phyloP scores from a whole-genome alignment of 345 rosid species.

The Punica granatum region DNA sequence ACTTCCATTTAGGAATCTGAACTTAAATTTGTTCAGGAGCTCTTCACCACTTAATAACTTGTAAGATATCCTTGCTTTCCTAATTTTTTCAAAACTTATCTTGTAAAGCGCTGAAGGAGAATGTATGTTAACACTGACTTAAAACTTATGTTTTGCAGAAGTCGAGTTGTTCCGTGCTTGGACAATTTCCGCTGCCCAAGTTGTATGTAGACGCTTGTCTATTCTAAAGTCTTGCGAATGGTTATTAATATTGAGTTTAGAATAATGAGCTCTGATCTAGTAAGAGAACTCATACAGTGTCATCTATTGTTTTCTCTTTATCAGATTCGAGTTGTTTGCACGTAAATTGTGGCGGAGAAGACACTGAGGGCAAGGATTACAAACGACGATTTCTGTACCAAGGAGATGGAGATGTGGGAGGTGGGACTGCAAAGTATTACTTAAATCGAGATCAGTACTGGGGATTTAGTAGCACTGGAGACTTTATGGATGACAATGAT shows the following conservation, averaged over 20 bases:
- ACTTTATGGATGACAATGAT: slow-evolving; percentile 34
- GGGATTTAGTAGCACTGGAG: slow-evolving; percentile 53
- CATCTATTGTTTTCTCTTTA: not conserved
- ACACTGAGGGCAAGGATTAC: not conserved
- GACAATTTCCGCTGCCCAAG: slow-evolving; percentile 24
- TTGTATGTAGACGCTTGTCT: not conserved
- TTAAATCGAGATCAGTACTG: slow-evolving; percentile 20
- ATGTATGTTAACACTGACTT: not conserved
- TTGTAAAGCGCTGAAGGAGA: not conserved
- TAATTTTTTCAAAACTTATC: not conserved
- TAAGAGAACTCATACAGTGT: not conserved
- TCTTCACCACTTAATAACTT: slow-evolving; percentile 18
- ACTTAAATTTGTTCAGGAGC: slow-evolving; percentile 32
- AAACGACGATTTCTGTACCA: slow-evolving; percentile 19
- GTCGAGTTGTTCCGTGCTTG: slow-evolving; percentile 23
- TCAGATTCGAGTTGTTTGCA: slow-evolving; percentile 24
- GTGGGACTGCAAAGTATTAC: slow-evolving; percentile 27
- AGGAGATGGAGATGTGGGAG: slow-evolving; percentile 28
- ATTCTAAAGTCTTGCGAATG: not conserved
- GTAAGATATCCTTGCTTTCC: slow-evolving; percentile 19
- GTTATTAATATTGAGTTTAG: not conserved
- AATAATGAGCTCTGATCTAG: not conserved
- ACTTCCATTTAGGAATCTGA: slow-evolving; percentile 25
- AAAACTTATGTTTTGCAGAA: slow-evolving; percentile 8
- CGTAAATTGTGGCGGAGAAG: slow-evolving; percentile 48